Conservation (phyloP, 108 stramenopile genomes). For the Aurantiochytrium sp. region DNA sequence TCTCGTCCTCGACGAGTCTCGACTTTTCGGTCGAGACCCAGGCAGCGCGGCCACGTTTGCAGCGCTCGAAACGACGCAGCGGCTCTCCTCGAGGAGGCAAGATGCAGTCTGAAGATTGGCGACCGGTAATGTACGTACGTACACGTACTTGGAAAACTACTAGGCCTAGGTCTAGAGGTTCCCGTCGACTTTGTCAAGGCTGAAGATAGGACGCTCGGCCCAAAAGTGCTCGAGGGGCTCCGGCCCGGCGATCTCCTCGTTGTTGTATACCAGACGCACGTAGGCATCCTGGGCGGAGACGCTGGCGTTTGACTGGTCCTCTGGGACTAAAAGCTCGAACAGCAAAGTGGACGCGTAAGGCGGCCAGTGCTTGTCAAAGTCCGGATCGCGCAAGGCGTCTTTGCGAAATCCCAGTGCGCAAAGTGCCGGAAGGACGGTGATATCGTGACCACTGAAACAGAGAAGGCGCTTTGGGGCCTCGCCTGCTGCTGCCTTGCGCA, state of each 20-base stretch:
- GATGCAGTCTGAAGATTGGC: no score
- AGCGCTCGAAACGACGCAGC: no score
- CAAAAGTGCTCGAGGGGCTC: not conserved
- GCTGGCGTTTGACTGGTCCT: no score
- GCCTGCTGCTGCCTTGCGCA: not conserved
- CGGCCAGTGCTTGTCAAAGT: constrained; percentile 27
- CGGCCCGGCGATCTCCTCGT: not conserved
- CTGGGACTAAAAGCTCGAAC: not conserved
- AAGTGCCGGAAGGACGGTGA: not conserved
- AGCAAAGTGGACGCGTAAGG: not conserved
- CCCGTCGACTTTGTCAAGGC: no score
- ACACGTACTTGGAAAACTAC: no score
- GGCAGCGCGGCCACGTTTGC: no score
- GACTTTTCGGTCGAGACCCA: no score
- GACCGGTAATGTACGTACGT: no score
- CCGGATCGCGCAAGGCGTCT: not conserved
- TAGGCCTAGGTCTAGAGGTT: not conserved
- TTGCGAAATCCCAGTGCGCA: not conserved
- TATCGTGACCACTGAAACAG: constrained; percentile 14
- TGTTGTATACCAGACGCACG: constrained; percentile 1
- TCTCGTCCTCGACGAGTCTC: no score
- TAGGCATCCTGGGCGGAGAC: no score
- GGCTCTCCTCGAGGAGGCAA: no score
- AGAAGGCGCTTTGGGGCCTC: not conserved
- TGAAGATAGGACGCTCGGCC: not conserved